These are phyloP conservation scores for Aeschynomene evenia DNA, from an alignment of 306 rosid species.

Conservation along the genomic window DNA sequence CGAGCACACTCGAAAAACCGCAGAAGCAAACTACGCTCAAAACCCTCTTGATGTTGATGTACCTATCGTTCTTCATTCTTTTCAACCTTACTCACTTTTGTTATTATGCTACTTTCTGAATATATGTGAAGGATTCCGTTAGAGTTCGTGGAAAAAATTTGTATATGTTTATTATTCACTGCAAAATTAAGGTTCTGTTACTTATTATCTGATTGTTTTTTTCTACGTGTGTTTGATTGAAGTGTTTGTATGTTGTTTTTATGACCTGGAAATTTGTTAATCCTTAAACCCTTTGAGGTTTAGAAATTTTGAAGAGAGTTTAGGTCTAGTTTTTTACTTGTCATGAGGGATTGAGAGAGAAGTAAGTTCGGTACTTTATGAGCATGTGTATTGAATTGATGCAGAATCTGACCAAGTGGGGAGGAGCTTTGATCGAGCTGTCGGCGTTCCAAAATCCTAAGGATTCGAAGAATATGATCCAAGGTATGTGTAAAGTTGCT, in stretches of 20 bases:
- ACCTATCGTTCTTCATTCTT: slow-evolving; percentile 20
- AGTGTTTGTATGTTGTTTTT: no score
- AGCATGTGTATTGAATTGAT: neutral
- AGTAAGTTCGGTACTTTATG: neutral
- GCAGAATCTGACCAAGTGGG: slow-evolving; percentile 83
- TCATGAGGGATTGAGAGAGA: neutral
- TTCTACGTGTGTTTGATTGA: neutral
- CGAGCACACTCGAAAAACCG: slow-evolving; percentile 58
- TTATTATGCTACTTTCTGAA: neutral
- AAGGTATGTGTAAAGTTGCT: slow-evolving; percentile 45
- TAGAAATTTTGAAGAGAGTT: neutral
- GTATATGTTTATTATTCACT: neutral
- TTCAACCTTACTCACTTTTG: neutral
- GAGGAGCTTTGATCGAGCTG: slow-evolving; percentile 69
- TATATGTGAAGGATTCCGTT: neutral
- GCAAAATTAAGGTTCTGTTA: neutral
- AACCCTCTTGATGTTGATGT: slow-evolving; percentile 79
- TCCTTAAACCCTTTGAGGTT: no score
- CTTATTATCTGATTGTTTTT: slow-evolving; percentile 2
- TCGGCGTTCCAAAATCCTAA: slow-evolving; percentile 55
- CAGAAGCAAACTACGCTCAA: slow-evolving; percentile 56
- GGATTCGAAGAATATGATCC: slow-evolving; percentile 58
- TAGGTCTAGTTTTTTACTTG: slow-evolving; percentile 14
- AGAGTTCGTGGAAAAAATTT: neutral
- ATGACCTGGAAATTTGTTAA: neutral